phyloP scores from a whole-genome alignment of 2,329 filamentous ascomycete species.

The Curvularia hawaiiensis region DNA sequence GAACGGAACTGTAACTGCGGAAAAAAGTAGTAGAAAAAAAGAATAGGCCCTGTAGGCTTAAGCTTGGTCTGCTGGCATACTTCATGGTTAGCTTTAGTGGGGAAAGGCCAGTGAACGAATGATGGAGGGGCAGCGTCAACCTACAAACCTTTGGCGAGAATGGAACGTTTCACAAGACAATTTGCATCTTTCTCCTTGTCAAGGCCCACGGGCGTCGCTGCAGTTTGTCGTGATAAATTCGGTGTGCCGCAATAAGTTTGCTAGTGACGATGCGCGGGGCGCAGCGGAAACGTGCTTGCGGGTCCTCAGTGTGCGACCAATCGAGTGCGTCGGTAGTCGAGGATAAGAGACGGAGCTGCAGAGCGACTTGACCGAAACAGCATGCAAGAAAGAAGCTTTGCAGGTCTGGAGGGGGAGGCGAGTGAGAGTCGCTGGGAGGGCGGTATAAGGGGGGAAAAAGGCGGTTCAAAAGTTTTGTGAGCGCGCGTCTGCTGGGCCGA shows the following conservation, averaged over 20 bases:
- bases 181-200: constrained; percentile 28
- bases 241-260: constrained; percentile 39
- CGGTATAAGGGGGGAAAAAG: constrained; percentile 3
- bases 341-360: constrained; percentile 28
- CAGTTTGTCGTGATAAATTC: constrained; percentile 23
- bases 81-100: constrained; percentile 42
- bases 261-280: constrained; percentile 39
- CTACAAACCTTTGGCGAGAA: constrained; percentile 39
- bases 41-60: constrained; percentile 30
- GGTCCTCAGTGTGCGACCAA: constrained; percentile 20
- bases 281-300: constrained; percentile 30
- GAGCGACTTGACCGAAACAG: constrained; percentile 31
- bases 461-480: constrained; percentile 24
- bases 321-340: constrained; percentile 23
- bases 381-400: constrained; percentile 16
- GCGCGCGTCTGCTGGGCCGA: constrained; percentile 18
- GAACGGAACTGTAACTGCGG: constrained; percentile 16
- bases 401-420: constrained; percentile 11
- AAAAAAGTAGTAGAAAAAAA: constrained; percentile 17
- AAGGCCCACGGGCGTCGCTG: constrained; percentile 15
- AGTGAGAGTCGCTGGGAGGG: constrained; percentile 6
- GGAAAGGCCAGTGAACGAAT: constrained; percentile 29
- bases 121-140: constrained; percentile 29
- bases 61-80: constrained; percentile 37
- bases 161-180: constrained; percentile 39